Conservation (phyloP, 768 basidiomycete genomes). For the Calocybe indica region DNA sequence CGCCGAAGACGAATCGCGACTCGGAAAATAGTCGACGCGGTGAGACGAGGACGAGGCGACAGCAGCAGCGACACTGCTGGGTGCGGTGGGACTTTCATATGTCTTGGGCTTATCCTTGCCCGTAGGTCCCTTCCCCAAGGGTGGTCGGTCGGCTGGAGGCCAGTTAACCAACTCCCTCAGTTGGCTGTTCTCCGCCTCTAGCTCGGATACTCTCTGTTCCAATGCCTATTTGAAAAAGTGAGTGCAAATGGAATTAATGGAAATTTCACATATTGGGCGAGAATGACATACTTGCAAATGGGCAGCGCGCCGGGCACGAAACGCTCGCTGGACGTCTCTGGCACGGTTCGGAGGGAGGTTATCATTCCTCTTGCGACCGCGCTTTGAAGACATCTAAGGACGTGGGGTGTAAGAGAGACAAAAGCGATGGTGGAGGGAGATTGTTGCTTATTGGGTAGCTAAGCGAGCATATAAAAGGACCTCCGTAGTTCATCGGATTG, state of each 20-base stretch:
- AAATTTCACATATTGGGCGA: conserved; percentile 34
- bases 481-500: conserved; percentile 26
- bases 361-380: conserved; percentile 81
- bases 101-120: conserved; percentile 76
- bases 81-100: conserved; percentile 25
- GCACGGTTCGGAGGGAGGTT: conserved; percentile 78
- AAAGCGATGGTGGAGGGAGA: conserved; percentile 17
- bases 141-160: conserved; percentile 64
- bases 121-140: conserved; percentile 80
- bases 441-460: conserved; percentile 16
- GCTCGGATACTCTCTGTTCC: conserved; percentile 73
- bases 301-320: conserved; percentile 82
- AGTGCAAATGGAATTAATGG: conserved; percentile 24
- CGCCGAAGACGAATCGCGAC: conserved; percentile 36
- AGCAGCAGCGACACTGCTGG: neutral
- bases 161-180: conserved; percentile 69
- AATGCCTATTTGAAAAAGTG: conserved; percentile 52
- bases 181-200: conserved; percentile 78
- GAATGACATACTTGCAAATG: conserved; percentile 64
- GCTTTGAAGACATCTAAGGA: conserved; percentile 71
- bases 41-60: neutral
- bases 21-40: conserved; percentile 26
- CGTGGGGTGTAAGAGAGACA: conserved; percentile 24
- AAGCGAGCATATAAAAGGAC: conserved; percentile 35
- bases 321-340: conserved; percentile 84